phyloP scores from a whole-genome alignment of 495 filamentous ascomycete genomes.

The Hyaloscypha hepaticicola region DNA sequence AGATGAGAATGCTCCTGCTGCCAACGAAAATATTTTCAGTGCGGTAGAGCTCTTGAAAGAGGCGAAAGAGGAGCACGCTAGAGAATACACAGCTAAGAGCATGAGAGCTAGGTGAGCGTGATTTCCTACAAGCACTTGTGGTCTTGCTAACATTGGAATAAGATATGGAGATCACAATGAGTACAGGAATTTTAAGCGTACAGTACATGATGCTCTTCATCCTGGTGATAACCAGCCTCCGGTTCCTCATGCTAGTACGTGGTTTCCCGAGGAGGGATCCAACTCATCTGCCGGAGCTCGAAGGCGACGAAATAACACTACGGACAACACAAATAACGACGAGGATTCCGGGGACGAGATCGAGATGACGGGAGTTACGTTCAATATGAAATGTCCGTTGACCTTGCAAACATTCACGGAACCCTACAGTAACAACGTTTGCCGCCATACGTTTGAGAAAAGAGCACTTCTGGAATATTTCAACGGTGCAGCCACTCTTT shows the following conservation, averaged over 20 bases:
- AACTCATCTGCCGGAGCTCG: slow-evolving; percentile 22
- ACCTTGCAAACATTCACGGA: slow-evolving; percentile 71
- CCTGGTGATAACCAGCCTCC: slow-evolving; percentile 58
- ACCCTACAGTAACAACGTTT: slow-evolving; percentile 72
- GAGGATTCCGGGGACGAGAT: slow-evolving; percentile 64
- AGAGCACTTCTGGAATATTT: slow-evolving; percentile 56
- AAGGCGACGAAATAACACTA: slow-evolving; percentile 29
- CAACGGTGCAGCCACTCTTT: slow-evolving; percentile 14
- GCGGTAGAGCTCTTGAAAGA: slow-evolving; percentile 38
- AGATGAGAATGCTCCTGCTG: slow-evolving; percentile 11
- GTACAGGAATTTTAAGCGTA: slow-evolving; percentile 74
- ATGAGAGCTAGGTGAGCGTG: slow-evolving; percentile 37
- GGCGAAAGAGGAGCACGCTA: slow-evolving; percentile 36
- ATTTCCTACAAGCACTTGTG: neutral
- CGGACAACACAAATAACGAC: slow-evolving; percentile 12
- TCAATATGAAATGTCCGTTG: slow-evolving; percentile 78
- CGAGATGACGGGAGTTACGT: slow-evolving; percentile 63
- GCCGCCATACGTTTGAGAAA: slow-evolving; percentile 81
- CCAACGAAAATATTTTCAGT: slow-evolving; percentile 21
- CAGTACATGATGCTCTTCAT: slow-evolving; percentile 74
- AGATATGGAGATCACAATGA: slow-evolving; percentile 72
- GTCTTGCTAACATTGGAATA: slow-evolving; percentile 8
- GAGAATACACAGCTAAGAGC: slow-evolving; percentile 41
- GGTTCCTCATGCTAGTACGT: slow-evolving; percentile 55
- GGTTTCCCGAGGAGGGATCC: slow-evolving; percentile 32